Percentiles rank a stretch among this genome's conserved stretches.
Conservation (phyloP, 345 rosid species). For the Syzygium grande region DNA sequence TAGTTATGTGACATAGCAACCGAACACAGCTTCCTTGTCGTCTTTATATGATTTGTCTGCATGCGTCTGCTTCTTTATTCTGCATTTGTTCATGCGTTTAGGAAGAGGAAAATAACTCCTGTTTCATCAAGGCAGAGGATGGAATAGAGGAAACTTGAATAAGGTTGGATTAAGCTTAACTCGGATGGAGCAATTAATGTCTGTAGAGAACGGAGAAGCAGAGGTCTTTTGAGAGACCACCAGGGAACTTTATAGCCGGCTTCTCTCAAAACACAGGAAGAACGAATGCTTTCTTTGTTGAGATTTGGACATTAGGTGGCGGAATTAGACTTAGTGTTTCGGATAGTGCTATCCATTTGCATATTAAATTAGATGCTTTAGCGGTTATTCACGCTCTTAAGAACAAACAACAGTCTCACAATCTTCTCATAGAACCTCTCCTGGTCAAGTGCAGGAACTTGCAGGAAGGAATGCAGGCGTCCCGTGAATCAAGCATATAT, state of each 20-base stretch:
- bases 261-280: background rate
- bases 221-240: background rate
- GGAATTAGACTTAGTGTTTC: background rate
- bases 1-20: too few species aligned
- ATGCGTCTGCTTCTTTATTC: background rate
- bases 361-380: background rate
- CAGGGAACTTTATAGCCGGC: background rate
- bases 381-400: background rate
- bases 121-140: background rate
- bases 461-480: background rate
- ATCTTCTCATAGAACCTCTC: background rate
- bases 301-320: background rate
- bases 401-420: background rate
- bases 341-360: background rate
- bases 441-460: too few species aligned
- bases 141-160: background rate
- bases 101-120: background rate
- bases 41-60: background rate
- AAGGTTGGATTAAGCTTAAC: background rate
- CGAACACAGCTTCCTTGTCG: too few species aligned
- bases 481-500: background rate
- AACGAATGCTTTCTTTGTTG: background rate
- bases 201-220: background rate
- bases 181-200: background rate
- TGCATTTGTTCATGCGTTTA: background rate